Conservation (phyloP, 805 yeast species). For the Lipomyces yamadae region DNA sequence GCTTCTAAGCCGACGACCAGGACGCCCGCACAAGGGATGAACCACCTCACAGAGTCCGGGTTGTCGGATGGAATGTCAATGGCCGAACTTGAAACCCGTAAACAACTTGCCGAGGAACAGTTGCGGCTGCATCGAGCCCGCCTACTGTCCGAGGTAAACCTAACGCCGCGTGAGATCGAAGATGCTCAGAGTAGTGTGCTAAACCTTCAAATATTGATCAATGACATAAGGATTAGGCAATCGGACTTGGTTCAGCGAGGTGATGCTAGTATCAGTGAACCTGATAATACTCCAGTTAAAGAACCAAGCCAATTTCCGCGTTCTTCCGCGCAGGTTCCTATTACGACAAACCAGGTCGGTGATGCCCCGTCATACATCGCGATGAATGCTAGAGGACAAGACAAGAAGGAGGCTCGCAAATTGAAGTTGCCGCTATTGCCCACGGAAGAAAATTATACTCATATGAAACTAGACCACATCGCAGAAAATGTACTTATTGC, state of each 20-base stretch:
- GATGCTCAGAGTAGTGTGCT: not conserved
- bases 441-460: not conserved
- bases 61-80: not conserved
- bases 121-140: not conserved
- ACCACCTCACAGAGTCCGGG: not conserved
- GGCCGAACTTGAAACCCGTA: not conserved
- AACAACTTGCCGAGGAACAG: not conserved
- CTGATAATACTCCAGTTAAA: not conserved
- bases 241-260: not conserved
- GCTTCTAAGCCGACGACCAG: not conserved
- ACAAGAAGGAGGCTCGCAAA: not conserved
- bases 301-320: not conserved
- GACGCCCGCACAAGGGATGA: not conserved
- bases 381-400: not conserved
- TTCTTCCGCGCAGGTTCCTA: not conserved
- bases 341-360: not conserved
- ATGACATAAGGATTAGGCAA: not conserved
- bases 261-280: not conserved
- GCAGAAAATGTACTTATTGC: slow-evolving; percentile 11
- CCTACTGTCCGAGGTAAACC: not conserved
- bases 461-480: slow-evolving; percentile 3
- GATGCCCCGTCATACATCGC: not conserved
- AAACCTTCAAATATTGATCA: slow-evolving; percentile 3
- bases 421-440: not conserved
- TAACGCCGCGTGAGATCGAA: not conserved